A percentile compares a stretch with the other conserved stretches of the same genome.
Evolutionary conservation across 2,329 filamentous ascomycete species (phyloP).

Genomic region (Paecilomyces sp.): DNA sequence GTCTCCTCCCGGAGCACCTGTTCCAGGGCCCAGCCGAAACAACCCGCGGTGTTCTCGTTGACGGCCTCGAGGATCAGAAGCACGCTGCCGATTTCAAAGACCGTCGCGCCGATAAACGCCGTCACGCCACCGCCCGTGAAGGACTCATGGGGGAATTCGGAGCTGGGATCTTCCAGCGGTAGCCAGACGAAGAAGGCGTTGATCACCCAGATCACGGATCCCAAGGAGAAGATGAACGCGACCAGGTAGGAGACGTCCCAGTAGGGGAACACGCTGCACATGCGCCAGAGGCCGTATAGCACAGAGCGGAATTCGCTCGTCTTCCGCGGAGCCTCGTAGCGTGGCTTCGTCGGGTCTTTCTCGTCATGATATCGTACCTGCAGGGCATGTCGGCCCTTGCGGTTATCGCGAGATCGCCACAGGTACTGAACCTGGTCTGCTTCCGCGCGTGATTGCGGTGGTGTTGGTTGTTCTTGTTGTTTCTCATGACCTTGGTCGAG

Average conservation of each 20-base stretch:
- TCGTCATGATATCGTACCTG: constrained; percentile 17
- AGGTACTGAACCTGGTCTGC: constrained; percentile 18
- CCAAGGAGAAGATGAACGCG: constrained; percentile 47
- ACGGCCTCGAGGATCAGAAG: constrained; percentile 60
- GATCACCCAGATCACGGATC: constrained; percentile 49
- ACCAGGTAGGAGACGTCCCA: constrained; percentile 54
- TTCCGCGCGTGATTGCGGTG: neutral
- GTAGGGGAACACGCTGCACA: constrained; percentile 45
- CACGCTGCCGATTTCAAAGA: constrained; percentile 59
- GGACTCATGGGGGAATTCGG: constrained; percentile 49
- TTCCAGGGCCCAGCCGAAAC: constrained; percentile 64
- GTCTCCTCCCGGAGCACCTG: constrained; percentile 32
- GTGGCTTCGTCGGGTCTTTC: constrained; percentile 10
- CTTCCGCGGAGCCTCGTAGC: constrained; percentile 21
- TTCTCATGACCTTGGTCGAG: constrained; percentile 1
- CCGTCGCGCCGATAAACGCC: constrained; percentile 59
- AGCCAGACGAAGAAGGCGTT: constrained; percentile 61
- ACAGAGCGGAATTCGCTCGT: constrained; percentile 27
- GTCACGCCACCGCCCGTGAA: constrained; percentile 53
- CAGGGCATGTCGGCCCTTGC: constrained; percentile 41
- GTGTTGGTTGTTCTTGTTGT: neutral
- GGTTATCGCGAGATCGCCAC: constrained; percentile 41
- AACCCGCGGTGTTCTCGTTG: constrained; percentile 58
- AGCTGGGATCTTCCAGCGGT: constrained; percentile 47
- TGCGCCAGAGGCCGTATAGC: constrained; percentile 35